Base-by-base conservation (phyloP, 108 stramenopile genomes). In the Epithemia pelagica region DNA sequence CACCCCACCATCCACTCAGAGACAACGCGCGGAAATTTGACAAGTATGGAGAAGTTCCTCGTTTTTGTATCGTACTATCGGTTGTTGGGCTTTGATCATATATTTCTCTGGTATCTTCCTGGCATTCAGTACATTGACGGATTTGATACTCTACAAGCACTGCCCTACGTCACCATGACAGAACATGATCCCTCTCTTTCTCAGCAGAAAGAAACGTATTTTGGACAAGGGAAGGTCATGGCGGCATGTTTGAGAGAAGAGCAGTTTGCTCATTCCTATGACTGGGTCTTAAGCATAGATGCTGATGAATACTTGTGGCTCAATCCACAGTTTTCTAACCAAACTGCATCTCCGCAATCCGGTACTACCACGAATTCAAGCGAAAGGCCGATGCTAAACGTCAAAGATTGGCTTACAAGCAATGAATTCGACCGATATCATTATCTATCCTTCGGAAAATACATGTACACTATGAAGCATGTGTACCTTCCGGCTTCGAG, bases 231-330 rank as follows among this genome's bases (percentile, higher is more conserved):
- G 5, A 15, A 10, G 10, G 22, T n/a, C 56, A 26, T 58, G 25
- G 7, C 7, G 21, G 56, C 5, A 8, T 27, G 56, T 8, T 23
- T 58, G 56, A 58, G 8, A 7, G 21, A 58, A 19, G 21, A 7
- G 18, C 56, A 58, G 21, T 58, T 27, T 23, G 56, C 56, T 5
- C 22, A n/a, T 8, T 23, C 8, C 18, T 58, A 58, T n/a, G 56
- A 58, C 21, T 58, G 56, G 56, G 56, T n/a, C 18, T 26, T 58
- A 21, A 26, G 7, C 7, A 21, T 27, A 21, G 56, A 58, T 58
- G 56, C 56, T 27, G 56, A 58, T 27, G 56, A 58, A 27, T 58
- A 19, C 26, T 58, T 58, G 56, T 58, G 56, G 56, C 21, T 58
- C 18, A 23, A 58, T 46, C n/a, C n/a, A n/a, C n/a, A n/a, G n/a